Evolutionary conservation across 2,329 filamentous ascomycete genomes (phyloP).

Genomic region (Cercospora citrullina): DNA sequence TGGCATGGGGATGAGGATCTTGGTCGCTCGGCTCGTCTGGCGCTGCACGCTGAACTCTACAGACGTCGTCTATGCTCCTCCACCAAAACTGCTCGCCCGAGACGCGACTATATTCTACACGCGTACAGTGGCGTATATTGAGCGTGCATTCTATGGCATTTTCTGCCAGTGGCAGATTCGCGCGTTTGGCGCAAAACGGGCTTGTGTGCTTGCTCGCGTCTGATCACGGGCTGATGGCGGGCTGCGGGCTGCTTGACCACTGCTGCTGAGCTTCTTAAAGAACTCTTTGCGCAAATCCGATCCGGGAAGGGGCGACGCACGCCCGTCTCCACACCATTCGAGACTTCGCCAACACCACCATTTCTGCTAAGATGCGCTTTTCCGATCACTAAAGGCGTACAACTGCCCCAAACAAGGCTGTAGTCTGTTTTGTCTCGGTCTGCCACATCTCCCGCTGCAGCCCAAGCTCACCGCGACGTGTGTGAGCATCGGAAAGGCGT

Average conservation of each 20-base stretch:
- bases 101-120: neutral
- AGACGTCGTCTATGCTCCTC: neutral
- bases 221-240: neutral
- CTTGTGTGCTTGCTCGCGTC: conserved; percentile 1
- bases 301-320: neutral
- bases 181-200: conserved; percentile 1
- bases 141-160: neutral
- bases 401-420: neutral
- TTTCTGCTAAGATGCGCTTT: neutral
- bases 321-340: neutral
- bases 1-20: neutral
- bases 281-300: neutral
- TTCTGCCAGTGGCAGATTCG: neutral
- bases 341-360: neutral
- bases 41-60: conserved; percentile 4
- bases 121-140: neutral
- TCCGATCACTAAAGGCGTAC: neutral
- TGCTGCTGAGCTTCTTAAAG: neutral
- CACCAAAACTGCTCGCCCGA: neutral
- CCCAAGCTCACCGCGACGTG: neutral
- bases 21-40: conserved; percentile 5
- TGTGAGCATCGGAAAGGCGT: neutral
- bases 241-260: neutral
- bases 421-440: neutral
- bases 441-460: neutral